Evolutionary conservation across 768 basidiomycete species (phyloP).

Genomic region (Amanita pallidorosea): DNA sequence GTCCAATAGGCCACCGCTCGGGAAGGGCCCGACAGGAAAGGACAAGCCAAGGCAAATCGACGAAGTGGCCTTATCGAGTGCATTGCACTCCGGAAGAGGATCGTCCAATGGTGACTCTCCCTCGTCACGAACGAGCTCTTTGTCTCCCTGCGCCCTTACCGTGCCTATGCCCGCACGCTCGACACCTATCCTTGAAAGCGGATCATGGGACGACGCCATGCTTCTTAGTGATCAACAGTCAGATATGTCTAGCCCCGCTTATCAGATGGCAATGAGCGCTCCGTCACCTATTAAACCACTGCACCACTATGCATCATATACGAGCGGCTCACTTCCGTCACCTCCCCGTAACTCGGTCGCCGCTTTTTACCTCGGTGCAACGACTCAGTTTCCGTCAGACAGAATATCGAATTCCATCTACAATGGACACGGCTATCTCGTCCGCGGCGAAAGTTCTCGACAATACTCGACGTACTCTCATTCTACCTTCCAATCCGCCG

Average conservation of each 20-base stretch:
- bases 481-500: constrained; percentile 32
- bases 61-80: constrained; percentile 6
- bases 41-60: constrained; percentile 61
- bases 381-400: constrained; percentile 37
- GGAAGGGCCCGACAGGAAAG: constrained; percentile 82
- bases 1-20: constrained; percentile 59
- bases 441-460: constrained; percentile 31
- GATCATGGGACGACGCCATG: constrained; percentile 47
- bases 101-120: constrained; percentile 36
- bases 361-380: constrained; percentile 27
- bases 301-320: constrained; percentile 29
- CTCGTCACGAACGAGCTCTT: constrained; percentile 45
- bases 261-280: constrained; percentile 34
- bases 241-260: constrained; percentile 30
- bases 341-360: constrained; percentile 33
- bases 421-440: constrained; percentile 33
- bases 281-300: constrained; percentile 37
- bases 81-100: constrained; percentile 27
- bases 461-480: constrained; percentile 46
- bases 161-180: constrained; percentile 37
- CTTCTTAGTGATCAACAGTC: constrained; percentile 36
- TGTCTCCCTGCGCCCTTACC: constrained; percentile 49
- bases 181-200: constrained; percentile 36
- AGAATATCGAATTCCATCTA: constrained; percentile 37
- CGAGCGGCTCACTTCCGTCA: constrained; percentile 24